A percentile compares a stretch with the other conserved stretches of the same genome.
Conservation (phyloP, 2,329 filamentous ascomycete genomes). For the Scopulariopsis brevicaulis region DNA sequence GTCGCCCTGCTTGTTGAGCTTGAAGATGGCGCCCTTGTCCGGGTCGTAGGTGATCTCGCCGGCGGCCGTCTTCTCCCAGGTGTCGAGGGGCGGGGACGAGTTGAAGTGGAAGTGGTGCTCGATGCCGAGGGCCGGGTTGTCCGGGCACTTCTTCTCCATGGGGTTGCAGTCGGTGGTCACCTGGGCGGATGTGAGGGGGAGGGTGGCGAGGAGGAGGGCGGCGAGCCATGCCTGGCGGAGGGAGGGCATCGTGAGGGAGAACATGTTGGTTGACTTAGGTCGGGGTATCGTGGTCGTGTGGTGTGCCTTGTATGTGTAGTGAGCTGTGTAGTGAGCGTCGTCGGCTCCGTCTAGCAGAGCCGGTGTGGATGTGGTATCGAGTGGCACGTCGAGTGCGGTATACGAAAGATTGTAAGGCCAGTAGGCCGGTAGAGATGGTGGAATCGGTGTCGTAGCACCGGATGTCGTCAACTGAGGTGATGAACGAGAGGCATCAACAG, state of each 20-base stretch:
- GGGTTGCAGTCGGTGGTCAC: conserved; percentile 73
- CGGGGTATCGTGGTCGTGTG: background rate
- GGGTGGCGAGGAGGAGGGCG: conserved; percentile 19
- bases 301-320: background rate
- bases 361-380: conserved; percentile 1
- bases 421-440: background rate
- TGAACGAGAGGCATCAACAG: background rate
- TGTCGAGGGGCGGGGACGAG: conserved; percentile 39
- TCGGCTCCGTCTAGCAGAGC: background rate
- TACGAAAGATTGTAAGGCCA: background rate
- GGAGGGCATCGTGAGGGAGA: background rate
- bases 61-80: conserved; percentile 56
- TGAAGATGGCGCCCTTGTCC: conserved; percentile 58
- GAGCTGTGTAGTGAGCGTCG: background rate
- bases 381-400: background rate
- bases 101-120: conserved; percentile 55
- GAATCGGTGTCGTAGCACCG: background rate
- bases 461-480: background rate
- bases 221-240: background rate
- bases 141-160: conserved; percentile 55
- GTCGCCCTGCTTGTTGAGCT: conserved; percentile 56
- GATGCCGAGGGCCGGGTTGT: conserved; percentile 60
- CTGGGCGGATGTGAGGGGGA: conserved; percentile 50
- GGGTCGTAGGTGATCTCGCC: conserved; percentile 51
- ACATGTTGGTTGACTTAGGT: background rate